phyloP scores from a whole-genome alignment of 2,329 filamentous ascomycete species.

The Aureobasidium sp. region DNA sequence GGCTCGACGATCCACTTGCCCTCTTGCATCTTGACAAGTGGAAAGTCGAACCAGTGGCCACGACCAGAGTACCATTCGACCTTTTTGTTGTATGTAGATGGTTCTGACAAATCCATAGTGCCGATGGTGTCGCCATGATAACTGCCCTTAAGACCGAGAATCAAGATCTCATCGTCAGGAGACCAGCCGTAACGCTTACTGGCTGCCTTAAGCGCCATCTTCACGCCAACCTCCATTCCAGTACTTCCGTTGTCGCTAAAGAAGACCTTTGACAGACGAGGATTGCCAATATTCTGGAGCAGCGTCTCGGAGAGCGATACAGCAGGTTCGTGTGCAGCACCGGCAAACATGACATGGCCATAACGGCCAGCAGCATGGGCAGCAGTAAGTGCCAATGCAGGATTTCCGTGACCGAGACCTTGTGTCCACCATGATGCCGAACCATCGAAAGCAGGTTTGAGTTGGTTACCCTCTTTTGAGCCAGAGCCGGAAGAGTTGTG shows the following conservation, averaged over 20 bases:
- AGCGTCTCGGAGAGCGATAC: slow-evolving; percentile 59
- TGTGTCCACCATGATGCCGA: slow-evolving; percentile 92
- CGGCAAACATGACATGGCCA: slow-evolving; percentile 82
- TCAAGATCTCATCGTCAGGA: slow-evolving; percentile 49
- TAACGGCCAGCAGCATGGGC: slow-evolving; percentile 77
- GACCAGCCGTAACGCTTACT: slow-evolving; percentile 59
- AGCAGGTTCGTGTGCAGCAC: slow-evolving; percentile 70
- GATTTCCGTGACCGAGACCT: slow-evolving; percentile 72
- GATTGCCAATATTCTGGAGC: slow-evolving; percentile 52
- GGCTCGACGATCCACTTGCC: slow-evolving; percentile 59
- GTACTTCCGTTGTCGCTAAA: slow-evolving; percentile 81
- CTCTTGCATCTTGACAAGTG: slow-evolving; percentile 56
- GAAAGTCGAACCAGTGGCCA: slow-evolving; percentile 74
- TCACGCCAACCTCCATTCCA: slow-evolving; percentile 73
- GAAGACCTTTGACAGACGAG: slow-evolving; percentile 62
- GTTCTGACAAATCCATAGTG: slow-evolving; percentile 78
- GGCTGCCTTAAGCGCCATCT: slow-evolving; percentile 71
- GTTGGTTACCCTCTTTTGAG: slow-evolving; percentile 27
- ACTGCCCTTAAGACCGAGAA: slow-evolving; percentile 68
- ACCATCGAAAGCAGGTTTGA: slow-evolving; percentile 67
- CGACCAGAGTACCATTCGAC: slow-evolving; percentile 78
- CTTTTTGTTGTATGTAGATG: slow-evolving; percentile 68
- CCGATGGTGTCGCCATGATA: slow-evolving; percentile 87
- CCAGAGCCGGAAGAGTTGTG: slow-evolving; percentile 19
- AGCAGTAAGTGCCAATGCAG: slow-evolving; percentile 61